Evolutionary conservation across 441 rosid species (phyloP).

Genomic region (Mallotus japonicus): DNA sequence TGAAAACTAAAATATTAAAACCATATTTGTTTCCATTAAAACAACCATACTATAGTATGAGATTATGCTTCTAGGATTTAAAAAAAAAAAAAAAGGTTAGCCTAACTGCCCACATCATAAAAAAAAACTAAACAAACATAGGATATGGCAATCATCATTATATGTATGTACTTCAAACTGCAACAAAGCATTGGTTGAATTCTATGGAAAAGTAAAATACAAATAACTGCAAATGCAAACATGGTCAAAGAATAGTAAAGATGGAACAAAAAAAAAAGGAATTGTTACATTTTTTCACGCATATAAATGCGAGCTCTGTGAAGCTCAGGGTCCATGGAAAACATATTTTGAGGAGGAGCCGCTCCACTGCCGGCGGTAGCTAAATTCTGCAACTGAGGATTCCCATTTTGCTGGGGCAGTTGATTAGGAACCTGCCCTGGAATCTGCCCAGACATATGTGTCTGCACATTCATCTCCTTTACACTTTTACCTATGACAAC

Average conservation of each 20-base stretch:
- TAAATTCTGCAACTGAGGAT: constrained; percentile 67
- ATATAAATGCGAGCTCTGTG: constrained; percentile 43
- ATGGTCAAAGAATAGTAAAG: background rate
- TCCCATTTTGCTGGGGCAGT: constrained; percentile 78
- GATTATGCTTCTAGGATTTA: background rate
- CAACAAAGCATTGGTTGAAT: background rate
- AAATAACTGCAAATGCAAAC: background rate
- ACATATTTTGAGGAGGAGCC: constrained; percentile 23
- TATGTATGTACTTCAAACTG: background rate
- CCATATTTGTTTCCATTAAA: background rate
- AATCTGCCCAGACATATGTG: constrained; percentile 78
- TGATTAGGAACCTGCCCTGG: constrained; percentile 82
- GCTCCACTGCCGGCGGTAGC: constrained; percentile 37
- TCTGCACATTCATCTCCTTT: constrained; percentile 65
- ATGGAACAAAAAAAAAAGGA: background rate
- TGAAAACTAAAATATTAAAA: background rate
- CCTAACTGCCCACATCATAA: background rate
- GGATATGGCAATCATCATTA: background rate
- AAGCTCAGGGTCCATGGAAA: constrained; percentile 44
- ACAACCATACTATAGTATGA: background rate
- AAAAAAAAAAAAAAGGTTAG: background rate
- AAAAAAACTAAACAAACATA: background rate
- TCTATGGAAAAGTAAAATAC: background rate
- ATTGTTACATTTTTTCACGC: constrained; percentile 65
- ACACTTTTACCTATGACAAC: constrained; percentile 4